phyloP scores from a whole-genome alignment of 139 green algal genomes.

The Ettlia oleoabundans region DNA sequence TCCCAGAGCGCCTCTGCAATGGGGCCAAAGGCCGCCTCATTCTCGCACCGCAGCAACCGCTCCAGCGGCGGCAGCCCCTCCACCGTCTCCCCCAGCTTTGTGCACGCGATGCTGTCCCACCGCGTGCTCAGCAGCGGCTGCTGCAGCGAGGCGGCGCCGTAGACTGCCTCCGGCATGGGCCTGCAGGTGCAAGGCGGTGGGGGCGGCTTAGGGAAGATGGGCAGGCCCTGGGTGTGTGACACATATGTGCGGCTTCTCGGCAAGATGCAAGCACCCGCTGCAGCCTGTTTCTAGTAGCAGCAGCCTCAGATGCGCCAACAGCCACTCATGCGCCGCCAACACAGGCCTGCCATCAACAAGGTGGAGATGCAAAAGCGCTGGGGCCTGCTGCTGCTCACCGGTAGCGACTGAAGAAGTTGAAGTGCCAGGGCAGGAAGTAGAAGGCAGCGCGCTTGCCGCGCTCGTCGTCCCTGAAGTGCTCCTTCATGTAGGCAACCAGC shows the following conservation, averaged over 20 bases:
- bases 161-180: slow-evolving; percentile 66
- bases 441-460: slow-evolving; percentile 68
- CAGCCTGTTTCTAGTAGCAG: too few species aligned
- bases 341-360: not conserved
- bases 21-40: slow-evolving; percentile 58
- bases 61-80: slow-evolving; percentile 73
- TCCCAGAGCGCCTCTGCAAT: slow-evolving; percentile 80
- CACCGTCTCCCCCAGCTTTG: slow-evolving; percentile 58
- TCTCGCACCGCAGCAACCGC: slow-evolving; percentile 77
- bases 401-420: slow-evolving; percentile 69
- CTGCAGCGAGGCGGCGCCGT: slow-evolving; percentile 38
- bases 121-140: slow-evolving; percentile 75
- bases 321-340: too few species aligned
- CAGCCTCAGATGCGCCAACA: too few species aligned
- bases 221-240: too few species aligned
- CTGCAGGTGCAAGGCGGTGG: too few species aligned
- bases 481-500: slow-evolving; percentile 70
- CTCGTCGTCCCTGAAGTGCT: slow-evolving; percentile 85
- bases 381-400: slow-evolving; percentile 1
- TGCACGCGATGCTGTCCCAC: slow-evolving; percentile 48
- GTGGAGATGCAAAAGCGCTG: too few species aligned
- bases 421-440: slow-evolving; percentile 85
- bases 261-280: too few species aligned
- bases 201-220: too few species aligned
- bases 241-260: too few species aligned